Conservation (phyloP, 2,329 filamentous ascomycete species). For the Cytospora mali region DNA sequence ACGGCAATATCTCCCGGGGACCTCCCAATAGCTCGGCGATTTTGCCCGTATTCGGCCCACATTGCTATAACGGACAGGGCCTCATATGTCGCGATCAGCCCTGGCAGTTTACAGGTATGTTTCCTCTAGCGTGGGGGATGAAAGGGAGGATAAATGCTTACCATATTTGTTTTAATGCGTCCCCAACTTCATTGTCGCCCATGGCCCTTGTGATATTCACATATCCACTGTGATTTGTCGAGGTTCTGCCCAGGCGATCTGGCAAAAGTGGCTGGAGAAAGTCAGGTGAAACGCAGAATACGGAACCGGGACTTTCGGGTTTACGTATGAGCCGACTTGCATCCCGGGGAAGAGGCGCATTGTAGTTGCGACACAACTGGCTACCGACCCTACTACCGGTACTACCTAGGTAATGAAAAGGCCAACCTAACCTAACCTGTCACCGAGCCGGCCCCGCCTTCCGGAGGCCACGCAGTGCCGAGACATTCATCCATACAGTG, state of each 20-base stretch:
- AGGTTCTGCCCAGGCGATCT: no score
- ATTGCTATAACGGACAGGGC: no score
- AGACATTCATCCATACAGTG: neutral
- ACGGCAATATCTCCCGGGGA: neutral
- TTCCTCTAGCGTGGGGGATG: neutral
- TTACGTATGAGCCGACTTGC: no score
- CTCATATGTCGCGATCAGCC: neutral
- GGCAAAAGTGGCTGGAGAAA: no score
- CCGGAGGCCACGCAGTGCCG: constrained; percentile 17
- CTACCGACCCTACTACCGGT: no score
- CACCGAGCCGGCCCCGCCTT: constrained; percentile 24
- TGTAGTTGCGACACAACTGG: no score
- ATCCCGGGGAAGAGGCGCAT: no score
- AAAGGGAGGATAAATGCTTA: neutral
- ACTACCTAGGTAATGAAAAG: no score
- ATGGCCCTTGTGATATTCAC: neutral
- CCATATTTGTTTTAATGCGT: neutral
- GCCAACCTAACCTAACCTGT: neutral
- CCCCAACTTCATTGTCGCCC: neutral
- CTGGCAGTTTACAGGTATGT: no score
- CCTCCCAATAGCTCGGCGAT: neutral
- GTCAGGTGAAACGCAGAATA: no score
- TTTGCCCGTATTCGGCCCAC: neutral
- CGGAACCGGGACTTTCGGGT: no score
- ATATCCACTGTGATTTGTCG: neutral